Evolutionary conservation across 2,329 filamentous ascomycete genomes (phyloP).

Genomic region (Cercospora sp.): DNA sequence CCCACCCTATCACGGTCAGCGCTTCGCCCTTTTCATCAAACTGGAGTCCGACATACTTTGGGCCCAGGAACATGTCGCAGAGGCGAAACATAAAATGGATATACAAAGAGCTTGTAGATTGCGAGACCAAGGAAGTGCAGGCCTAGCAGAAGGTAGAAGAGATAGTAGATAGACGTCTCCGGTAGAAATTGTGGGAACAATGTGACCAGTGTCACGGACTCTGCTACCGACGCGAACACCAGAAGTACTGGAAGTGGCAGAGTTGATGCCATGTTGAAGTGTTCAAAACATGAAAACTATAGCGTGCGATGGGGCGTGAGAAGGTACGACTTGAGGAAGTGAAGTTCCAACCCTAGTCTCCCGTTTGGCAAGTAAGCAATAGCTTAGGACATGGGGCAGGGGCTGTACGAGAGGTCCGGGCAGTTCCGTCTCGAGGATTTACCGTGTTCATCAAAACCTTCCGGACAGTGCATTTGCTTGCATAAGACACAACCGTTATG

Average conservation of each 20-base stretch:
- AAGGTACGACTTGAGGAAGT: not conserved
- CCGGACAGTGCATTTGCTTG: no score
- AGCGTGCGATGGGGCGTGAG: not conserved
- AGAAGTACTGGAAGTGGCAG: not conserved
- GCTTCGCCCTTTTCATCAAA: no score
- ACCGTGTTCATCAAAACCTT: not conserved
- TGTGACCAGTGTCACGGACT: not conserved
- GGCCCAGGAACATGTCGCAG: constrained; percentile 43
- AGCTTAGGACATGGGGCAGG: not conserved
- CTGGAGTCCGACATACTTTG: no score
- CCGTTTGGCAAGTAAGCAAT: not conserved
- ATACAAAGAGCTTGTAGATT: constrained; percentile 30
- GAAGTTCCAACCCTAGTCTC: not conserved
- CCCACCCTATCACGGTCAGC: constrained; percentile 27
- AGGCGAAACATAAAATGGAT: constrained; percentile 44
- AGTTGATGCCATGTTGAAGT: no score
- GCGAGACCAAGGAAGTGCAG: constrained; percentile 17
- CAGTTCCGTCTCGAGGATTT: not conserved
- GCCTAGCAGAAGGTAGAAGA: constrained; percentile 22
- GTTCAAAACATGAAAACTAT: no score
- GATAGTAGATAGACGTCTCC: not conserved
- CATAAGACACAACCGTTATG: no score
- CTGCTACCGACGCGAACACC: not conserved
- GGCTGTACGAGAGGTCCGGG: not conserved
- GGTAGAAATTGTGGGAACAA: not conserved